Conservation (phyloP, 1,139 yeast species). For the Diutina pseudorugosa region DNA sequence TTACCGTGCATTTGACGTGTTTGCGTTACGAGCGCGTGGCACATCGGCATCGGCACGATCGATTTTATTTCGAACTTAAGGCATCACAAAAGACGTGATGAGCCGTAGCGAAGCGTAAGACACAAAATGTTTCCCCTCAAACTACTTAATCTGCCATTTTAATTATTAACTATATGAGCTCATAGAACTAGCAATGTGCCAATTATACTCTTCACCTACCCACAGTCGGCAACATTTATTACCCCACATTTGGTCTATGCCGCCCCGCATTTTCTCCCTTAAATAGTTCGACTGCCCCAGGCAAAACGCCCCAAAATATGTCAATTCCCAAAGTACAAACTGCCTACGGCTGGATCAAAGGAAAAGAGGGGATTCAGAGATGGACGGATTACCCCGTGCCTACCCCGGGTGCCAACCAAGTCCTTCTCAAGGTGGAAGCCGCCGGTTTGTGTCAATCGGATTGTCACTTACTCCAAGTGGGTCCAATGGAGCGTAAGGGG, state of each 20-base stretch:
- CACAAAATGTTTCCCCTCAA: too few species aligned
- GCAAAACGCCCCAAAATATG: background rate
- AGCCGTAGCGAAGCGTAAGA: too few species aligned
- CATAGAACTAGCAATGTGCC: too few species aligned
- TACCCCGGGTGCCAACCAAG: conserved; percentile 22
- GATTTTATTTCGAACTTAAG: background rate
- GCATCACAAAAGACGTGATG: too few species aligned
- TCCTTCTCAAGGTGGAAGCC: conserved; percentile 36
- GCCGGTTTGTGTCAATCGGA: conserved; percentile 45
- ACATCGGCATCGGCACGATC: background rate
- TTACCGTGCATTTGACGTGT: too few species aligned
- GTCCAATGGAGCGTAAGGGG: conserved; percentile 5
- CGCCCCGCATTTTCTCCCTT: background rate
- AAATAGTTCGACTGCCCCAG: background rate
- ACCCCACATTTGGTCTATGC: background rate
- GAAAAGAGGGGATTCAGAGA: conserved; percentile 9
- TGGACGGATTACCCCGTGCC: conserved; percentile 23
- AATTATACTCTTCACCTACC: too few species aligned
- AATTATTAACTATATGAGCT: too few species aligned
- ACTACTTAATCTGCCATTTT: too few species aligned
- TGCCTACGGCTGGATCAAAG: conserved; percentile 13
- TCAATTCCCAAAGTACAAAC: conserved; percentile 11
- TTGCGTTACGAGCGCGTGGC: background rate
- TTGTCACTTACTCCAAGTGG: conserved; percentile 29
- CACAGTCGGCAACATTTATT: background rate